Evolutionary conservation across 73 alveolate genomes (phyloP).

Genomic region (Durusdinium trenchii): DNA sequence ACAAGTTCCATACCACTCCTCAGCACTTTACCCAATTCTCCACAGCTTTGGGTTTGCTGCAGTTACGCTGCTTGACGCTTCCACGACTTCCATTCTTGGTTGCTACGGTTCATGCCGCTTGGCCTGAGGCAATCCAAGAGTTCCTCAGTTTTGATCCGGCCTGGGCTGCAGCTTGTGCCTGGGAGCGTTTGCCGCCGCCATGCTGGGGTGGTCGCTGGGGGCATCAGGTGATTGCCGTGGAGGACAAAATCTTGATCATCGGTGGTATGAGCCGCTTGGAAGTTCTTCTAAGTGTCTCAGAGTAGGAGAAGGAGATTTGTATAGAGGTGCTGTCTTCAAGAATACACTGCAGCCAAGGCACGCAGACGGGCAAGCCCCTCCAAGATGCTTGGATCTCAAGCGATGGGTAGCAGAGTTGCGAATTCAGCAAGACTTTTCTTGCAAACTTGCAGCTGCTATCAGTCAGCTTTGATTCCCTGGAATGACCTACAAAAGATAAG

Average conservation of each 20-base stretch:
- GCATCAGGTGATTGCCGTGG: conserved; percentile 62
- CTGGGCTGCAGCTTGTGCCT: conserved; percentile 34
- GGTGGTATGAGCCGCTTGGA: conserved; percentile 17
- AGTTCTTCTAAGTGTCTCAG: background rate
- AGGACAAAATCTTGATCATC: background rate
- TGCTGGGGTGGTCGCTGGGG: conserved; percentile 31
- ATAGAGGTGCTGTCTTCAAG: too few relatives aligned
- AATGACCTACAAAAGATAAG: too few relatives aligned
- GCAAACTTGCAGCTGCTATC: too few relatives aligned
- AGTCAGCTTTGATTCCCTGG: too few relatives aligned
- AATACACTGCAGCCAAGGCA: background rate
- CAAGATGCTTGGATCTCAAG: conserved; percentile 76
- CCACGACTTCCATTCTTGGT: too few relatives aligned
- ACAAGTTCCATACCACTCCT: too few relatives aligned
- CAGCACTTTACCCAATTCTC: too few relatives aligned
- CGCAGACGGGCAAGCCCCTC: conserved; percentile 28
- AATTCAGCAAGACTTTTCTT: too few relatives aligned
- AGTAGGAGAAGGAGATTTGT: too few relatives aligned
- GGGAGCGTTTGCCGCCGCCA: conserved; percentile 66
- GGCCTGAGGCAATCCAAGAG: conserved; percentile 63
- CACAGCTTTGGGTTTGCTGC: too few relatives aligned
- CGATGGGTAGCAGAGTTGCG: conserved; percentile 13
- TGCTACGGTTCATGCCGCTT: too few relatives aligned
- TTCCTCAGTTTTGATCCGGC: background rate
- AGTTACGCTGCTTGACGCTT: too few relatives aligned